Conservation (phyloP, 106 monocot genomes). For the Vanilla planifolia region DNA sequence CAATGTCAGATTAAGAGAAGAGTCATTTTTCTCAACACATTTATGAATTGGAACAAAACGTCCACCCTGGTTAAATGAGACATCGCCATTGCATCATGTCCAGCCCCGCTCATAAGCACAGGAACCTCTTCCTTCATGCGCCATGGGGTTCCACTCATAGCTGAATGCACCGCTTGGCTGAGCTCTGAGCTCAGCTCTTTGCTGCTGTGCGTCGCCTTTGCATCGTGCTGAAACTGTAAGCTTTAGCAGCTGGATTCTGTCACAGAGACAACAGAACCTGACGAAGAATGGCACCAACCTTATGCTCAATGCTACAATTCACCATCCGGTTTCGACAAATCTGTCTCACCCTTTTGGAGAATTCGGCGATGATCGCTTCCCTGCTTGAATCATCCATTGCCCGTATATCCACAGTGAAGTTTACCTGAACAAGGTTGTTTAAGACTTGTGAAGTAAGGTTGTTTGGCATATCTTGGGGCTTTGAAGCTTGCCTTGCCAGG, state of each 20-base stretch:
- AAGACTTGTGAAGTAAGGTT: not conserved
- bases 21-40: not conserved
- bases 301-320: constrained; percentile 62
- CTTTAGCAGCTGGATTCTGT: not conserved
- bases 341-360: constrained; percentile 39
- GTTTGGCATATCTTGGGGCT: not conserved
- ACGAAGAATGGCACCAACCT: constrained; percentile 29
- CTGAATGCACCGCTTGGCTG: constrained; percentile 48
- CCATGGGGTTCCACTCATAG: constrained; percentile 27
- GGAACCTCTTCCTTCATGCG: constrained; percentile 36
- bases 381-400: constrained; percentile 64
- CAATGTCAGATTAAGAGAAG: not conserved
- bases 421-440: constrained; percentile 37
- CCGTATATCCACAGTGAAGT: constrained; percentile 82
- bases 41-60: not conserved
- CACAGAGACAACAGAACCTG: not conserved
- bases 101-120: constrained; percentile 91
- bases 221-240: constrained; percentile 56
- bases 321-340: constrained; percentile 62
- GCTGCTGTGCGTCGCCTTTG: constrained; percentile 55
- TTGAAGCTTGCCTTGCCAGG: constrained; percentile 69
- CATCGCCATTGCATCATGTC: constrained; percentile 78
- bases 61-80: constrained; percentile 41
- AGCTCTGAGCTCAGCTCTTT: constrained; percentile 50
- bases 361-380: constrained; percentile 54